Evolutionary conservation across 148 eudicot species (phyloP), one percentile per base, ranked within the genome.

Genomic region (Heliamphora exappendiculata): DNA sequence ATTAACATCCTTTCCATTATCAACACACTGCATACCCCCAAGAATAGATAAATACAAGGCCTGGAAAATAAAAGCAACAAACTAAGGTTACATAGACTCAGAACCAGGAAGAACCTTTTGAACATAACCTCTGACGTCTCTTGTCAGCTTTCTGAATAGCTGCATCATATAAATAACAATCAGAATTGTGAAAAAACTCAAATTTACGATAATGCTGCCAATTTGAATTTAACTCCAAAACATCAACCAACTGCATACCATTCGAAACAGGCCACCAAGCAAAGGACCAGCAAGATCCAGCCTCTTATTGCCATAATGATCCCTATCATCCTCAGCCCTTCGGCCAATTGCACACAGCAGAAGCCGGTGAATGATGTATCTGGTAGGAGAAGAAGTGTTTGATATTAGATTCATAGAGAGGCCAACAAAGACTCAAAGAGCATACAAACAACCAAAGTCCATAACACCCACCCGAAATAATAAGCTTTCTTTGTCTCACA

Each of bases 401-500:
- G 33, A 33, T 8, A 20, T 66, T 28, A 59, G 44, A 74, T 45
- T 22, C 8, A 68, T 14, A 4, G 10, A 50, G 17, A 16, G 73
- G 53, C 41, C 50, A 62, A 26, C 65, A 16, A 26, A 75, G n/a
- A 20, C n/a, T 7, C 65, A 16, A 26, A 75, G n/a, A 20, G 28
- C 11, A 74, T 73, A 44, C 4, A 6, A 10, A 54, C n/a, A 68
- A 36, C 13, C 70, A 39, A 6, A 70, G 17, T 41, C 78, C 29
- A 34, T 47, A 22, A 28, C 55, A 51, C 85, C 59, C 74, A 95
- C 82, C 99, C 99, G 70, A 95, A 95, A 83, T 93, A 95, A 74
- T 93, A 95, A 47, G 97, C 99, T 86, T 95, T 95, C 86, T 95
- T 95, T 8, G 99, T 95, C 85, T 95, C 99, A 76, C 99, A 95